Evolutionary conservation across 345 rosid species (phyloP).

Genomic region (Moricandia moricandioides): DNA sequence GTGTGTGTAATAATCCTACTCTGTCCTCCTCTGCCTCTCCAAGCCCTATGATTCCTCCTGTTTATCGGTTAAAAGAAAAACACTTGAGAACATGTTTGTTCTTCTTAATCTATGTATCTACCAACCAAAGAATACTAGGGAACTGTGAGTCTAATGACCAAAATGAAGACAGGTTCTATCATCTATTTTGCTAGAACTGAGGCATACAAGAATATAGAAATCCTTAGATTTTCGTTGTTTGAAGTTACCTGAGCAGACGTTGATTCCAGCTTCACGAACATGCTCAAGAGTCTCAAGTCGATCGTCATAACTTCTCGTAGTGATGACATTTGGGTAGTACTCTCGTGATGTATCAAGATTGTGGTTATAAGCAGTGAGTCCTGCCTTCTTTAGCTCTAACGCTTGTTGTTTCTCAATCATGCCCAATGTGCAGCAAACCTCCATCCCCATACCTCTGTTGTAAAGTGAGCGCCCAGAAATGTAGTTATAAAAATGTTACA

Average conservation of each 20-base stretch:
- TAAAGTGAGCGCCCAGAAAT: neutral
- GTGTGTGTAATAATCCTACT: constrained; percentile 81
- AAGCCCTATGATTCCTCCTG: constrained; percentile 97
- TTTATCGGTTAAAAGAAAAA: constrained; percentile 15
- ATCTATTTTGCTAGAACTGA: neutral
- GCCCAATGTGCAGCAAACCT: constrained; percentile 97
- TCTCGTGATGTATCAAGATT: constrained; percentile 97
- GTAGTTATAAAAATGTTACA: neutral
- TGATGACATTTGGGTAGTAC: constrained; percentile 81
- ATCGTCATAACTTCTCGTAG: constrained; percentile 86
- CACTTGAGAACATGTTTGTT: neutral
- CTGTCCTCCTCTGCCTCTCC: constrained; percentile 98
- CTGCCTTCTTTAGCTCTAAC: constrained; percentile 90
- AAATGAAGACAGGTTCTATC: too few species aligned
- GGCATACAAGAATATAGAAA: neutral
- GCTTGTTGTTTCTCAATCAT: constrained; percentile 99
- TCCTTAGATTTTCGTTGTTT: neutral
- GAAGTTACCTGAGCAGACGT: constrained; percentile 87
- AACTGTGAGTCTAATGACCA: neutral
- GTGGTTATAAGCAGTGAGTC: constrained; percentile 97
- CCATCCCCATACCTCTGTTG: constrained; percentile 96
- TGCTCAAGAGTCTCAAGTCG: constrained; percentile 79
- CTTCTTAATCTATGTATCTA: constrained; percentile 1
- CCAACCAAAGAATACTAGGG: neutral
- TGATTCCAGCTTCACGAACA: constrained; percentile 95